These are phyloP conservation scores for Phylloporus sp. DNA, from an alignment of 1,284 basidiomycete genomes.

Conservation along the genomic window DNA sequence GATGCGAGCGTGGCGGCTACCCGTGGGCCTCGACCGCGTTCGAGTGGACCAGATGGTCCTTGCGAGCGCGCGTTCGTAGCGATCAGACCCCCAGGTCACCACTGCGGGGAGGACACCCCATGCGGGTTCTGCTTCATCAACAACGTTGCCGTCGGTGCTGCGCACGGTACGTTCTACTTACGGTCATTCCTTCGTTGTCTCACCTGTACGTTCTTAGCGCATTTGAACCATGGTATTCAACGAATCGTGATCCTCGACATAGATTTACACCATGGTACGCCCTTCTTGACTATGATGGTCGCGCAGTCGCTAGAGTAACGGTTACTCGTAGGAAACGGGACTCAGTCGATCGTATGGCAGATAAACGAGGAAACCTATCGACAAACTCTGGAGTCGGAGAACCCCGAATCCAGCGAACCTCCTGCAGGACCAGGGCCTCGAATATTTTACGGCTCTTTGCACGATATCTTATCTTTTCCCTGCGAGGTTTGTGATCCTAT, in stretches of 20 bases:
- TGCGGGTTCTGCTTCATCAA: constrained; percentile 91
- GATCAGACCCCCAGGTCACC: constrained; percentile 85
- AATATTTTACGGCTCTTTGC: constrained; percentile 26
- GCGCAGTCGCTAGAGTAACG: not conserved
- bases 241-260: constrained; percentile 91
- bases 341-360: constrained; percentile 78
- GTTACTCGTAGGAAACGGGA: constrained; percentile 73
- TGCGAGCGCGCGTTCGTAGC: constrained; percentile 75
- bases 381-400: constrained; percentile 62
- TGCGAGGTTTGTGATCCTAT: constrained; percentile 69
- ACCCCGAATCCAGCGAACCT: constrained; percentile 42
- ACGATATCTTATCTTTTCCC: constrained; percentile 91
- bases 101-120: constrained; percentile 87
- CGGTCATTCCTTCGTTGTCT: not conserved
- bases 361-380: constrained; percentile 86
- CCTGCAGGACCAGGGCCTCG: constrained; percentile 19
- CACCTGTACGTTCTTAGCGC: constrained; percentile 51
- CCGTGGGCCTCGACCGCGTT: constrained; percentile 44
- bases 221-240: constrained; percentile 79
- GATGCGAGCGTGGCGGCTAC: constrained; percentile 56
- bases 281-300: not conserved
- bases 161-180: constrained; percentile 66
- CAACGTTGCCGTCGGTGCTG: constrained; percentile 89
- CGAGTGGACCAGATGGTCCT: not conserved
- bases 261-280: constrained; percentile 86